Evolutionary conservation across 345 rosid genomes (phyloP), one percentile per base, ranked within the genome.

Genomic region (Eucalyptus globulus): DNA sequence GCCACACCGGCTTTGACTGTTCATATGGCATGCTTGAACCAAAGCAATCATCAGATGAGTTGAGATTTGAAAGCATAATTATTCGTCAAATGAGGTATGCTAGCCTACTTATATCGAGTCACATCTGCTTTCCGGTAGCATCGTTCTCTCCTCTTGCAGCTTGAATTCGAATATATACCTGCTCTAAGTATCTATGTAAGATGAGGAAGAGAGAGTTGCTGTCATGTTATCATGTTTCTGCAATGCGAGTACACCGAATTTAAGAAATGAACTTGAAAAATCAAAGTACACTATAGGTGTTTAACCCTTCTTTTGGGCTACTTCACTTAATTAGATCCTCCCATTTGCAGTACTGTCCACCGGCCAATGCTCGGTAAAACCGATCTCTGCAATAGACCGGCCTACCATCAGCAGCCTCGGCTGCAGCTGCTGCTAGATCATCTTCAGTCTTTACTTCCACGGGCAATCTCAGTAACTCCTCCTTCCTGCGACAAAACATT

Each of bases 261-360:
- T 76, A 19, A 72, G 81, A 72, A 37, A 76, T 6, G 47, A 40
- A 76, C 27, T 76, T 76, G 45, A 11, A 22, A 76, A 37, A 37
- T 37, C 15, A 19, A 76, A 37, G 83, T 37, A 40, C 83, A 40
- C 83, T 76, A 65, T 10, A 50, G 29, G 6, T 27, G 56, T 3
- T 17, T 40, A 34, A 26, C 45, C 87, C 62, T 27, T 80, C 19
- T 27, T 27, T 27, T 21, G 27, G 27, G 44, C 17, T 16, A 22
- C n/a, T 92, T 91, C 45, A 92, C 67, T 93, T 92, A 12, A 92
- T 87, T 47, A 96, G 94, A 92, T 97, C 99, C 89, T 97, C 99
- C 99, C 98, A 96, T 92, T 97, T 97, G 97, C 99, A 97, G 95
- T 97, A 97, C 89, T 97, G 98, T 50, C 99, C 99, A 69, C 99